Base-by-base conservation (phyloP, 1,284 basidiomycete genomes). In the Ustilago curta region DNA sequence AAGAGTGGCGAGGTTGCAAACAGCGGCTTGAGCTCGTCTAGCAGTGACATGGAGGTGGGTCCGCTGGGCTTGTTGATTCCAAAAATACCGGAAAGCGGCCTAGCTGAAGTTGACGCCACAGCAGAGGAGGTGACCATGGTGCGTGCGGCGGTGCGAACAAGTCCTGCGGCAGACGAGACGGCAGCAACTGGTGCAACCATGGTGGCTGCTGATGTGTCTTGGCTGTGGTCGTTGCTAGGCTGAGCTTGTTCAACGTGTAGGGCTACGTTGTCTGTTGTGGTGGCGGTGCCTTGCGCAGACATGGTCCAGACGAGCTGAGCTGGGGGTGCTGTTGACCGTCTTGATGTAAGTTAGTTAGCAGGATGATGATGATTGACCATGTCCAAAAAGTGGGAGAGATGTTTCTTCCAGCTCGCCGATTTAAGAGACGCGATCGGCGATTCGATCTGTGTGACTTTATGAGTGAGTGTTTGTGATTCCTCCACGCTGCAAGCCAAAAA, bases 41-140 rank as follows among this genome's bases (percentile, higher is more conserved):
- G 89, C 40, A 97, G 85, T 37, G 91, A 88, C 96, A 99, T 99
- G 37, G 94, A 95, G 2, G 92, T 91, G 27, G 91, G 91, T 1
- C 94, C 94, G 5, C 93, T 92, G 3, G 94, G 94, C 85, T 97
- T 97, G 59, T 88, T 87, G 52, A 97, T 86, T 5, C 90, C 94
- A 84, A 97, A 94, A 16, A 96, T 87, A 19, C 90, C 93, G 50
- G 91, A 92, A 6, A 93, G 81, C 2, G 93, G 93, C 0, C 87
- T 82, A 18, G 89, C 53, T 4, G 68, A 67, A 1, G 60, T 61
- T 6, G 73, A 70, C 21, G 68, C 67, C 16, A 59, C 12, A 16
- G 71, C 35, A 4, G 58, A 53, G 25, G 64, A 18, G 21, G 47
- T 32, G 31, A 27, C 27, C 11, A 32, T 29, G 35, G 35, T 14